A percentile compares a stretch with the other conserved stretches of the same genome.
Conservation (phyloP, 2,329 filamentous ascomycete species). For the Microsporum audouinii region DNA sequence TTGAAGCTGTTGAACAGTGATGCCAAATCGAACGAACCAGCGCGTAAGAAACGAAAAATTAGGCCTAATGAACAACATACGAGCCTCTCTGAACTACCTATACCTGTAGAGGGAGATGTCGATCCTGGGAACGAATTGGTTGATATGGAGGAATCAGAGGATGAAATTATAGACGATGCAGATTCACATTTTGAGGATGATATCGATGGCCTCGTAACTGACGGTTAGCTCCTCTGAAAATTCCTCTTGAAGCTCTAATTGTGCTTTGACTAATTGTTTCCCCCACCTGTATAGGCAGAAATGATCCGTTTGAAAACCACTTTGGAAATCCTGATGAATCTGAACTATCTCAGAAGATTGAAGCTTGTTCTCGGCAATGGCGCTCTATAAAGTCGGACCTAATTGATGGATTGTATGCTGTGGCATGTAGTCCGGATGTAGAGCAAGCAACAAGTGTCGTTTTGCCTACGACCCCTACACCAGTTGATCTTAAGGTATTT, state of each 20-base stretch:
- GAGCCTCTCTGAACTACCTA: conserved; percentile 7
- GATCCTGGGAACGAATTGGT: conserved; percentile 21
- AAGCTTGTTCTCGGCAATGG: conserved; percentile 41
- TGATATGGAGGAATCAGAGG: conserved; percentile 39
- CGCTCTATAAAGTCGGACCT: conserved; percentile 30
- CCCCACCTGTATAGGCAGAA: neutral
- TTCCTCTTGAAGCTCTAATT: neutral
- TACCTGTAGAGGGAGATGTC: conserved; percentile 31
- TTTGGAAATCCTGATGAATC: conserved; percentile 59
- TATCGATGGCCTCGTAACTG: conserved; percentile 5
- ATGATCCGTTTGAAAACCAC: conserved; percentile 70
- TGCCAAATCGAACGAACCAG: conserved; percentile 33
- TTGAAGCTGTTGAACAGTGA: conserved; percentile 43
- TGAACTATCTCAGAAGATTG: conserved; percentile 42
- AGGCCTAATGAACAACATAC: conserved; percentile 22
- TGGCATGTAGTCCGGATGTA: conserved; percentile 22
- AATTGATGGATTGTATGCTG: conserved; percentile 22
- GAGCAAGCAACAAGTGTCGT: conserved; percentile 10
- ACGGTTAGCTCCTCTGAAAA: neutral
- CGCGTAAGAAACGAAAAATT: conserved; percentile 44
- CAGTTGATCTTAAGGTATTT: conserved; percentile 27
- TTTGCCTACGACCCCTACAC: conserved; percentile 20
- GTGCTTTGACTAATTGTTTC: neutral
- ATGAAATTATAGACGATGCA: conserved; percentile 19
- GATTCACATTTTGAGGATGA: conserved; percentile 29